These are phyloP conservation scores for Fusarium sororula DNA, from an alignment of 2,329 filamentous ascomycete genomes.

Conservation along the genomic window DNA sequence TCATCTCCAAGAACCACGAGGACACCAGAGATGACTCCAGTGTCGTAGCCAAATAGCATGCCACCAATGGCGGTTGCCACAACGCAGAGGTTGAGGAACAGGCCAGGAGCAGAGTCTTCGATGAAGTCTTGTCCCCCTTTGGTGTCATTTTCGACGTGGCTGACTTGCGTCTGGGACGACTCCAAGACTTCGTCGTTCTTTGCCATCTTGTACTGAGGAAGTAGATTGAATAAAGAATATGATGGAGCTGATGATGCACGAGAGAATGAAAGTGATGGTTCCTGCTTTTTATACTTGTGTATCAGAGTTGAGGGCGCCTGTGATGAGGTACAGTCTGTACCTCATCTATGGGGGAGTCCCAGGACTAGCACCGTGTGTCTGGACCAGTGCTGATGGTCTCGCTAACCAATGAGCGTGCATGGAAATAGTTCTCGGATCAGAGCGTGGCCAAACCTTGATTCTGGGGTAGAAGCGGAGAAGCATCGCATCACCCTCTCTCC, in stretches of 20 bases:
- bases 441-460: not conserved
- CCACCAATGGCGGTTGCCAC: not conserved
- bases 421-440: not conserved
- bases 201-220: not conserved
- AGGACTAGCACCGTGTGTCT: not conserved
- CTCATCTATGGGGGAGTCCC: not conserved
- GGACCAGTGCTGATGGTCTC: not conserved
- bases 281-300: not conserved
- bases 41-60: constrained; percentile 36
- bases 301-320: not conserved
- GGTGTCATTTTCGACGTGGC: not conserved
- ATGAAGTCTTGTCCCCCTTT: not conserved
- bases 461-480: constrained; percentile 2
- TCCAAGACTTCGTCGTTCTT: not conserved
- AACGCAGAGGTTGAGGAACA: not conserved
- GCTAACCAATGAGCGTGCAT: not conserved
- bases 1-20: constrained; percentile 37
- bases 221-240: not conserved
- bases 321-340: not conserved
- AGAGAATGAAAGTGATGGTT: not conserved
- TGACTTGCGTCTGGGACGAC: not conserved
- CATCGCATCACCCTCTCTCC: not conserved
- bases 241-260: not conserved
- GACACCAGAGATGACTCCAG: constrained; percentile 50
- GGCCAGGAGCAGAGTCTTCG: not conserved